phyloP scores from a whole-genome alignment of 495 filamentous ascomycete species.

The Talaromyces liani region DNA sequence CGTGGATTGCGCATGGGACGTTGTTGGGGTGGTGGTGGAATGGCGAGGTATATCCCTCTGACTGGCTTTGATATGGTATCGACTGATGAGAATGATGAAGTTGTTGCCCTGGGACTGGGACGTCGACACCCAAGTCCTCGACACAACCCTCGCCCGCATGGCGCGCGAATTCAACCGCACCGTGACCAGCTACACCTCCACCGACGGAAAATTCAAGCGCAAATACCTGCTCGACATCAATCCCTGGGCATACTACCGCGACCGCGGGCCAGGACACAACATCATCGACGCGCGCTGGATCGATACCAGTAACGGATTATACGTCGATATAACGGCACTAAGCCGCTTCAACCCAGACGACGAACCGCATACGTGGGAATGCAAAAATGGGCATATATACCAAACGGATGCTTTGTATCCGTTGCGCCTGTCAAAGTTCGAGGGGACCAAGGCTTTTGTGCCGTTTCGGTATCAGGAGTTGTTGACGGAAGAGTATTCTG shows the following conservation, averaged over 20 bases:
- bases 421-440: constrained; percentile 49
- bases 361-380: constrained; percentile 62
- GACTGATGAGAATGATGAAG: constrained; percentile 15
- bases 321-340: constrained; percentile 83
- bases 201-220: constrained; percentile 27
- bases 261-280: constrained; percentile 61
- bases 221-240: constrained; percentile 75
- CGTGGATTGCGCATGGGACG: constrained; percentile 85
- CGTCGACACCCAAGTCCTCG: constrained; percentile 73
- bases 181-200: constrained; percentile 47
- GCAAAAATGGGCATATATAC: constrained; percentile 77
- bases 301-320: constrained; percentile 67
- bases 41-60: constrained; percentile 43
- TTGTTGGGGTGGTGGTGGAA: constrained; percentile 93
- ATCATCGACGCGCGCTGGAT: constrained; percentile 86
- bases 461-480: constrained; percentile 55
- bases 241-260: constrained; percentile 52
- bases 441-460: constrained; percentile 52
- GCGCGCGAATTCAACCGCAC: constrained; percentile 59
- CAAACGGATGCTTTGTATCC: constrained; percentile 44
- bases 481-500: constrained; percentile 52
- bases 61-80: too few relatives aligned
- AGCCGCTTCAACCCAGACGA: constrained; percentile 54
- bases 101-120: constrained; percentile 86
- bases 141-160: constrained; percentile 53